Percentiles rank a stretch among this genome's conserved stretches.
phyloP scores from a whole-genome alignment of 1,139 yeast genomes.

The Hanseniaspora uvarum region DNA sequence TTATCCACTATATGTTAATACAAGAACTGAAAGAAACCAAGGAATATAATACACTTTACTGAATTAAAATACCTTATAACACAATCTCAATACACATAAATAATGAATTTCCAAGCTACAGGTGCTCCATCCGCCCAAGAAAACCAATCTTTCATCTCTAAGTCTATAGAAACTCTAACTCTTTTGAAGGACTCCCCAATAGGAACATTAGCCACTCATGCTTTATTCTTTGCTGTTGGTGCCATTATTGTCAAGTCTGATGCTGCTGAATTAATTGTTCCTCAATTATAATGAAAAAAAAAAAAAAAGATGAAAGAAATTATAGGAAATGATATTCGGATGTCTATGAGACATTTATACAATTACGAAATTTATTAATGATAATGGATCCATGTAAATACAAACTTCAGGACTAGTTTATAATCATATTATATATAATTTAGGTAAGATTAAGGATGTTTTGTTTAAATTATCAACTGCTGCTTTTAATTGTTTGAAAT shows the following conservation, averaged over 20 bases:
- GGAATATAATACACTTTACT: constrained; percentile 1
- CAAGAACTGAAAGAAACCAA: background rate
- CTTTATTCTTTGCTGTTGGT: constrained; percentile 57
- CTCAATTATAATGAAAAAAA: constrained; percentile 40
- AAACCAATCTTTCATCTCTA: constrained; percentile 18
- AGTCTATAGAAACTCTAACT: constrained; percentile 33
- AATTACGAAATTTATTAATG: background rate
- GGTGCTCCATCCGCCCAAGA: constrained; percentile 23
- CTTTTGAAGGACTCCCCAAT: constrained; percentile 52
- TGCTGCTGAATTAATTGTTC: constrained; percentile 70
- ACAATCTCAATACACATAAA: background rate
- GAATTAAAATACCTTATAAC: background rate
- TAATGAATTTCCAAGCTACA: constrained; percentile 29
- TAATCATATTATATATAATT: background rate
- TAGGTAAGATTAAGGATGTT: background rate
- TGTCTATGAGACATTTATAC: background rate
- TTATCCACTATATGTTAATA: background rate
- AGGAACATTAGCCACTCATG: constrained; percentile 54
- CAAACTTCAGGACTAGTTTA: background rate
- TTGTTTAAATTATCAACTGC: background rate
- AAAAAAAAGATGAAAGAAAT: background rate
- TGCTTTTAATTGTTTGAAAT: background rate
- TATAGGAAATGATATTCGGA: background rate
- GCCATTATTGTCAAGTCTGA: constrained; percentile 68
- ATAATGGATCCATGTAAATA: background rate